Conservation (phyloP, 1,284 basidiomycete species). For the Cutaneotrichosporon sp. region DNA sequence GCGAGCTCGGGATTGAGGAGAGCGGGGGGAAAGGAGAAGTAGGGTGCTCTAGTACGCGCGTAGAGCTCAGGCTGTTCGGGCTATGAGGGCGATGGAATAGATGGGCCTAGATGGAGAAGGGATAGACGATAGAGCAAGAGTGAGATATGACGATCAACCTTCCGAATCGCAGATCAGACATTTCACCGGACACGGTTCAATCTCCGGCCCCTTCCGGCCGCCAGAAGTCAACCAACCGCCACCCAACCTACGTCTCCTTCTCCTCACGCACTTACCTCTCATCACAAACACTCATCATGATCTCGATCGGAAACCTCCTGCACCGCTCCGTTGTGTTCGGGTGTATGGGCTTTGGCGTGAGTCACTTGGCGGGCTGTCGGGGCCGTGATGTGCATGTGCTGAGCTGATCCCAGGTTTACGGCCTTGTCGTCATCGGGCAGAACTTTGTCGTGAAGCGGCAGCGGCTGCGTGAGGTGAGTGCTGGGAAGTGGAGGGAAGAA, state of each 20-base stretch:
- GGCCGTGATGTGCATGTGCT: too few relatives aligned
- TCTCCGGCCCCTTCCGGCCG: slow-evolving; percentile 8
- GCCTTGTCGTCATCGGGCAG: slow-evolving; percentile 25
- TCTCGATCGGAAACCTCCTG: slow-evolving; percentile 23
- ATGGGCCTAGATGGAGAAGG: too few relatives aligned
- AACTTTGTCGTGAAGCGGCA: slow-evolving; percentile 25
- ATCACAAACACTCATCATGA: slow-evolving; percentile 9
- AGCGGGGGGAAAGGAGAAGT: neutral
- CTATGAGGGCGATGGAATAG: too few relatives aligned
- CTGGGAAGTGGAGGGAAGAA: neutral
- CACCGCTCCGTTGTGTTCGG: slow-evolving; percentile 25
- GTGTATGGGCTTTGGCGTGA: slow-evolving; percentile 26
- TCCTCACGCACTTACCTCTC: neutral
- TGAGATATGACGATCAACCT: neutral
- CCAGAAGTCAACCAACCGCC: neutral
- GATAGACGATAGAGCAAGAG: too few relatives aligned
- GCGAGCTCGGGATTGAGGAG: neutral
- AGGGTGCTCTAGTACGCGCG: neutral
- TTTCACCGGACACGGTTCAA: neutral
- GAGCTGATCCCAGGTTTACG: slow-evolving; percentile 23
- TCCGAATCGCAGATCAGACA: neutral
- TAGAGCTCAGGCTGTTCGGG: too few relatives aligned
- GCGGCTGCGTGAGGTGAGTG: slow-evolving; percentile 12
- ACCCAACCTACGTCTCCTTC: neutral
- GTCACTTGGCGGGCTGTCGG: neutral